Conservation (phyloP, 2,329 filamentous ascomycete genomes). For the Penicillium crustosum region DNA sequence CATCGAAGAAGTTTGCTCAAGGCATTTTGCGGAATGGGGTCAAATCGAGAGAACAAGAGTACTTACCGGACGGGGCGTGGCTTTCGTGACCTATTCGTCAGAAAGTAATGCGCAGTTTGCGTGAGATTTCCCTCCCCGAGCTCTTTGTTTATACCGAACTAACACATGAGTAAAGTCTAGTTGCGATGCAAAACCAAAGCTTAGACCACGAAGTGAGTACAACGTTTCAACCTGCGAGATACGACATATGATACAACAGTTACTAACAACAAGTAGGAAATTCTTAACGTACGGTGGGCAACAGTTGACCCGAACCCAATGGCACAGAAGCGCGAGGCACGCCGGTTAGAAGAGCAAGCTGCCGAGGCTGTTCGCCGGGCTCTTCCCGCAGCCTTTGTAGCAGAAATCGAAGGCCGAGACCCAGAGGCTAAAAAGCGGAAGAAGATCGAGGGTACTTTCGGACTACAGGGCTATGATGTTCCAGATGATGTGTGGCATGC, state of each 20-base stretch:
- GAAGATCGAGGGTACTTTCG: conserved; percentile 86
- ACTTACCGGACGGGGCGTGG: conserved; percentile 83
- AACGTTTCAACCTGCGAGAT: not conserved
- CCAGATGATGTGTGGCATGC: conserved; percentile 94
- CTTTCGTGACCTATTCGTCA: conserved; percentile 82
- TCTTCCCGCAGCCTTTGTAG: conserved; percentile 84
- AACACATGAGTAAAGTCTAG: conserved; percentile 46
- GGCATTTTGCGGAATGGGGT: conserved; percentile 97
- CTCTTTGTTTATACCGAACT: not conserved
- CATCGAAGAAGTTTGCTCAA: conserved; percentile 87
- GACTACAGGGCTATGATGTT: conserved; percentile 86
- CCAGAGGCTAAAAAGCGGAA: conserved; percentile 83
- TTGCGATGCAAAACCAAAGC: conserved; percentile 92
- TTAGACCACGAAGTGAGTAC: conserved; percentile 66
- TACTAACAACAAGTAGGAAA: conserved; percentile 56
- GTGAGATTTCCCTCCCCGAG: conserved; percentile 34
- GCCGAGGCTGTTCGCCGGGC: conserved; percentile 89
- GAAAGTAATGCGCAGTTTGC: conserved; percentile 88
- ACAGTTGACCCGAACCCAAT: conserved; percentile 95
- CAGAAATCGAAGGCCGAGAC: conserved; percentile 89
- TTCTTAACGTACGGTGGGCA: conserved; percentile 95
- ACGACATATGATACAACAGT: no score
- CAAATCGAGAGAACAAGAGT: conserved; percentile 80
- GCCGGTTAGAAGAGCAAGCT: conserved; percentile 89
- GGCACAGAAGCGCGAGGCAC: conserved; percentile 86